Base-by-base conservation (phyloP, 1,284 basidiomycete species). In the Pseudozyma tsukubaensis region DNA sequence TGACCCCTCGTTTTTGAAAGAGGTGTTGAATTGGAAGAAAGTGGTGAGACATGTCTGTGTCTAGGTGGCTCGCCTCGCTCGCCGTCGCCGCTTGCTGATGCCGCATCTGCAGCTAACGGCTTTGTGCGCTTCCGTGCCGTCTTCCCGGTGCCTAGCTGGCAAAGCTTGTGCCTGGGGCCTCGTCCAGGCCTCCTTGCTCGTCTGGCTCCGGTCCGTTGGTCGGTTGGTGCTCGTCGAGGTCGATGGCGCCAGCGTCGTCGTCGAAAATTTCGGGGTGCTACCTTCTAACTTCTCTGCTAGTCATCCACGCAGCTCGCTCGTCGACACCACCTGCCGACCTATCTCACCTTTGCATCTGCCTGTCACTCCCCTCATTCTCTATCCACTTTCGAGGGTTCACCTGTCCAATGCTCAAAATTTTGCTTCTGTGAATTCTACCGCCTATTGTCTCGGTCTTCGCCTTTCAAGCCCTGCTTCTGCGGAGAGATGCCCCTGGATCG, bases 241-340 rank as follows among this genome's bases (percentile, higher is more conserved):
- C 48, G 29, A 21, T 42, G 34, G 18, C 34, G 39, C 53, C 54
- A 29, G 24, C 24, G 24, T 29, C 35, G 35, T 18, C 13, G 39
- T 40, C 12, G 9, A 56, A 70, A 60, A 49, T 64, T 70, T 63
- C 44, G 50, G 67, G 67, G 67, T 70, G 61, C 67, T 56, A 14
- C 44, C 44, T 59, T 55, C 32, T 64, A 70, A 64, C 60, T 64
- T 70, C 67, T 64, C 61, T 59, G 43, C 49, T 60, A 45, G 59
- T 64, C 60, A 60, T 40, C 67, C 52, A 39, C 67, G 55, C 59
- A 69, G 56, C 59, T 40, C 18, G 10, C 42, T 53, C 42, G 52
- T 52, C 67, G 51, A 44, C 53, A 59, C n/a, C 53, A 24, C 18
- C 21, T 11, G n/a, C 19, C 24, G 32, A 43, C 29, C 50, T 42